These are phyloP conservation scores for Fomitopsis betulina DNA, from an alignment of 1,284 basidiomycete species.

Conservation along the genomic window DNA sequence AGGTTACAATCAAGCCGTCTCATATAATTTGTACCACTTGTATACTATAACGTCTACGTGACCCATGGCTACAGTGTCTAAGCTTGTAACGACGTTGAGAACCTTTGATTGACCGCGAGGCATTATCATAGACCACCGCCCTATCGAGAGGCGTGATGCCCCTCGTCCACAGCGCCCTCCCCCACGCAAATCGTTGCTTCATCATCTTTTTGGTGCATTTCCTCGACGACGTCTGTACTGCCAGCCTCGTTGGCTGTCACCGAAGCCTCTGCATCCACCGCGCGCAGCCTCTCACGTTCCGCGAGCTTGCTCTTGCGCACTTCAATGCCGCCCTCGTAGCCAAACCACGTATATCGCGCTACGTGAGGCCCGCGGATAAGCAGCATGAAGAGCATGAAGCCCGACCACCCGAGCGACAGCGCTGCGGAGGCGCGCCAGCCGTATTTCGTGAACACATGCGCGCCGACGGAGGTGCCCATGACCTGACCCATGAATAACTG, in stretches of 20 bases:
- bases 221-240: neutral
- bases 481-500: conserved; percentile 42
- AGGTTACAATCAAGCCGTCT: too few relatives aligned
- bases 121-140: too few relatives aligned
- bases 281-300: conserved; percentile 2
- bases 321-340: conserved; percentile 31
- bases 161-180: too few relatives aligned
- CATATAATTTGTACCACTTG: too few relatives aligned
- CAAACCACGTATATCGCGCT: conserved; percentile 35
- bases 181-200: too few relatives aligned
- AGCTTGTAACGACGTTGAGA: too few relatives aligned
- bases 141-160: too few relatives aligned
- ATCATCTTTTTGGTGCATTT: too few relatives aligned
- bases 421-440: conserved; percentile 50
- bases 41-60: too few relatives aligned
- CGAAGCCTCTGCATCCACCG: conserved; percentile 1
- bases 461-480: conserved; percentile 49
- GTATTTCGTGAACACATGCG: conserved; percentile 43
- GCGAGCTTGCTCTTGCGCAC: conserved; percentile 18
- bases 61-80: too few relatives aligned
- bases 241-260: neutral
- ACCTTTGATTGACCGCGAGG: too few relatives aligned
- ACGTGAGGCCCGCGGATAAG: conserved; percentile 41
- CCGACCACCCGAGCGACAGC: conserved; percentile 42
- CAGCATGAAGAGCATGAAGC: conserved; percentile 35